phyloP scores from a whole-genome alignment of 2,329 filamentous ascomycete species.

The Fusarium sp. region DNA sequence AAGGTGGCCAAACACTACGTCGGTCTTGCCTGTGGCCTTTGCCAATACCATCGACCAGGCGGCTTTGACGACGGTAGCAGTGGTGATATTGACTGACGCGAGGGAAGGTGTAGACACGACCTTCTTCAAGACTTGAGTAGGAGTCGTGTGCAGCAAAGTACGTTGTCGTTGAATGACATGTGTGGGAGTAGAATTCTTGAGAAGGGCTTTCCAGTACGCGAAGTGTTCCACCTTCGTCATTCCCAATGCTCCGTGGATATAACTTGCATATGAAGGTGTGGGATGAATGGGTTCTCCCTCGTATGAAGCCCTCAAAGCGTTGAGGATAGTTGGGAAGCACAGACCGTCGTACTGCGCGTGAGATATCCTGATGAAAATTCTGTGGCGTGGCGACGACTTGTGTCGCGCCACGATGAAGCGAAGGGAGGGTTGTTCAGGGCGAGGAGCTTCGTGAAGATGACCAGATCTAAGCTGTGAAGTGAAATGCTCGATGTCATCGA shows the following conservation, averaged over 20 bases:
- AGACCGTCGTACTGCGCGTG: conserved; percentile 38
- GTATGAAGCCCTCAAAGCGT: conserved; percentile 10
- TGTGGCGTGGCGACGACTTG: conserved; percentile 17
- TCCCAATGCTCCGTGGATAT: conserved; percentile 13
- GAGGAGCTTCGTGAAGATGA: neutral
- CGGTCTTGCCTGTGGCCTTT: conserved; percentile 53
- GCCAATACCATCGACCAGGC: conserved; percentile 61
- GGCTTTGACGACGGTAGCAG: conserved; percentile 61
- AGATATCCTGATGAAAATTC: conserved; percentile 33
- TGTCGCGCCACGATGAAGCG: conserved; percentile 24
- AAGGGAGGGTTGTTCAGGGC: conserved; percentile 10
- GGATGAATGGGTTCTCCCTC: conserved; percentile 18
- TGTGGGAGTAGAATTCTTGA: conserved; percentile 23
- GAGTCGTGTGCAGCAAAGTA: conserved; percentile 1
- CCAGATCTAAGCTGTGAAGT: conserved; percentile 7
- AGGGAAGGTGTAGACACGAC: conserved; percentile 26
- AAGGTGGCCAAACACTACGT: conserved; percentile 37
- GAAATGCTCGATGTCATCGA: conserved; percentile 23
- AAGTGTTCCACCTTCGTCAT: conserved; percentile 1
- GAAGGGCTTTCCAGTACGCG: conserved; percentile 27
- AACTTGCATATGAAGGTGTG: conserved; percentile 15
- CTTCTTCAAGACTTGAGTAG: conserved; percentile 13
- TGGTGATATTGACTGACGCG: conserved; percentile 39
- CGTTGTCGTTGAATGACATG: conserved; percentile 7
- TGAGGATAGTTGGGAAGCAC: conserved; percentile 34